Evolutionary conservation across 169 alveolate genomes (phyloP).

Genomic region (Babesia ovata): DNA sequence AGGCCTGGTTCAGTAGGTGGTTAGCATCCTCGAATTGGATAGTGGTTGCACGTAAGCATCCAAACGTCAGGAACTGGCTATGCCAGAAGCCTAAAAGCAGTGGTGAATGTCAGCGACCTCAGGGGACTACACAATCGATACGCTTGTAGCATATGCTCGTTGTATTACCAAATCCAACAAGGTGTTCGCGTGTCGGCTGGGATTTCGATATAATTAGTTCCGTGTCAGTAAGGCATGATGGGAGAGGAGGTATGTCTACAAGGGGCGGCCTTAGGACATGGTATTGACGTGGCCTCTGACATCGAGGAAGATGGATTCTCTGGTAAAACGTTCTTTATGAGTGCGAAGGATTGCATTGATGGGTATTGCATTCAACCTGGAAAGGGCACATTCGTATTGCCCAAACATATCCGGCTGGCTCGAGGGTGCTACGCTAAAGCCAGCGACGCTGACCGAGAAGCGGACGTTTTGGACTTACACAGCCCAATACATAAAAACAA

Average conservation of each 20-base stretch:
- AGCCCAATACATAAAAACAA: not conserved
- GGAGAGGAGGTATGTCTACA: constrained; percentile 8
- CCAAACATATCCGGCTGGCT: constrained; percentile 32
- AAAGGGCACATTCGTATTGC: constrained; percentile 3
- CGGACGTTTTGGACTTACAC: not conserved
- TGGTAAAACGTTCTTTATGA: not conserved
- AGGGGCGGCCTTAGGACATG: not conserved
- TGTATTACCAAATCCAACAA: too few relatives aligned
- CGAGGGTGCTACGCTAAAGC: constrained; percentile 7
- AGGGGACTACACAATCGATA: too few relatives aligned
- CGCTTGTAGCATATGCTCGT: too few relatives aligned
- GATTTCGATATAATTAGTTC: too few relatives aligned
- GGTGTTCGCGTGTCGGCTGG: too few relatives aligned
- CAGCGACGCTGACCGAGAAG: constrained; percentile 14
- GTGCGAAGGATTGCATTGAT: not conserved
- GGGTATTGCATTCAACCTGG: not conserved
- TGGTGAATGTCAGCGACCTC: too few relatives aligned
- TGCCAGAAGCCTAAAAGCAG: too few relatives aligned
- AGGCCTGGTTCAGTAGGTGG: too few relatives aligned
- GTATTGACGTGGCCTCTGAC: not conserved
- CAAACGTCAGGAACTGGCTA: too few relatives aligned
- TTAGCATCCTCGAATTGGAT: too few relatives aligned
- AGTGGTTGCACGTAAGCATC: too few relatives aligned
- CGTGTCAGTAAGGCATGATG: not conserved
- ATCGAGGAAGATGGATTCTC: not conserved